Conservation (phyloP, 2,329 filamentous ascomycete genomes). For the Alternaria dauci region DNA sequence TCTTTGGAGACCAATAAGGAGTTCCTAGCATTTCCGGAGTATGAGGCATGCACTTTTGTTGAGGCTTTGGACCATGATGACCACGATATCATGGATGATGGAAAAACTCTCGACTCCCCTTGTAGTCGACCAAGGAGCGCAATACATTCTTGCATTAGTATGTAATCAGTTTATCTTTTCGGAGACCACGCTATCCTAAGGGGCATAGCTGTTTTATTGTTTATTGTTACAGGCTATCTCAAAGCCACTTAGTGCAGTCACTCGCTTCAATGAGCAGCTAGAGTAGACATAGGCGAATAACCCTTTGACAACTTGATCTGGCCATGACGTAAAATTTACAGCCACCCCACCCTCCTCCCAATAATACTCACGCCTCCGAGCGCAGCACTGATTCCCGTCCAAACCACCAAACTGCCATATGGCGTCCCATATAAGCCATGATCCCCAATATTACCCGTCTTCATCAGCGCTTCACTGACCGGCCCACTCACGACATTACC, state of each 20-base stretch:
- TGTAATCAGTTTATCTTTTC: neutral
- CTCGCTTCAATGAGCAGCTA: neutral
- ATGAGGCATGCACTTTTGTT: neutral
- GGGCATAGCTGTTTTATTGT: neutral
- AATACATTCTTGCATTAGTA: neutral
- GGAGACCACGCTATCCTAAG: neutral
- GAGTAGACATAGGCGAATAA: neutral
- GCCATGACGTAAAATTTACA: neutral
- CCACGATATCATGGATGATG: neutral
- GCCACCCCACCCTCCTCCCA: constrained; percentile 23
- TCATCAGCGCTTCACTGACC: constrained; percentile 56
- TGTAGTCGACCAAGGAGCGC: neutral
- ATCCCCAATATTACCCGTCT: constrained; percentile 21
- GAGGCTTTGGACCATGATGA: neutral
- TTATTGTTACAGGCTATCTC: neutral
- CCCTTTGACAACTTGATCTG: neutral
- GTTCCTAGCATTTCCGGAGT: neutral
- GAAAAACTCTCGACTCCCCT: neutral
- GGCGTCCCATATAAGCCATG: constrained; percentile 51
- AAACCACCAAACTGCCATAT: constrained; percentile 54
- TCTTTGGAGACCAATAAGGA: no score
- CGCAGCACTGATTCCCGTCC: constrained; percentile 53
- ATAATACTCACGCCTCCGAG: constrained; percentile 39
- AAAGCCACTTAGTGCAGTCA: neutral
- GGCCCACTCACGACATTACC: constrained; percentile 61